Evolutionary conservation across 1,284 basidiomycete species (phyloP).

Genomic region (Coniophora puteana): DNA sequence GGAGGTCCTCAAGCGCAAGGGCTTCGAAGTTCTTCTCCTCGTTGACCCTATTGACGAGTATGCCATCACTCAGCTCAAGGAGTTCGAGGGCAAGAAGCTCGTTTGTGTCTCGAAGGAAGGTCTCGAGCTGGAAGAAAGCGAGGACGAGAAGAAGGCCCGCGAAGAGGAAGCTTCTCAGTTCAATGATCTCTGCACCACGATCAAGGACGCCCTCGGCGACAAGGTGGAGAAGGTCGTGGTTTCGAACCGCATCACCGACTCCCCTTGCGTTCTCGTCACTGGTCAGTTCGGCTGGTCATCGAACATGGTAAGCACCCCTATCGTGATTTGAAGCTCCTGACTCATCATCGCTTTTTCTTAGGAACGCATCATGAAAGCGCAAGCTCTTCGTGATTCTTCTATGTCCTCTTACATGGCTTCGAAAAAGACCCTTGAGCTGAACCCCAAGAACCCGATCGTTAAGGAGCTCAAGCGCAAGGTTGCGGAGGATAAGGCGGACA

Average conservation of each 20-base stretch:
- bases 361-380: conserved; percentile 99
- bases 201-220: conserved; percentile 99
- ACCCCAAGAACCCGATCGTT: conserved; percentile 92
- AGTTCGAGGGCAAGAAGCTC: conserved; percentile 98
- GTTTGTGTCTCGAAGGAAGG: conserved; percentile 99
- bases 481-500: conserved; percentile 96
- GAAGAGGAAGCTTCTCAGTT: conserved; percentile 88
- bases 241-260: conserved; percentile 97
- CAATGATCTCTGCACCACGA: conserved; percentile 87
- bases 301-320: conserved; percentile 74
- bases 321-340: not conserved
- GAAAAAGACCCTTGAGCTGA: conserved; percentile 99
- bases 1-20: conserved; percentile 99
- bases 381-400: conserved; percentile 96
- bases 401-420: conserved; percentile 99
- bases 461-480: conserved; percentile 97
- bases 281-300: conserved; percentile 99
- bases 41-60: conserved; percentile 99
- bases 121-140: conserved; percentile 98
- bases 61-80: conserved; percentile 97
- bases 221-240: conserved; percentile 99
- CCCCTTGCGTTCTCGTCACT: conserved; percentile 95
- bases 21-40: conserved; percentile 97
- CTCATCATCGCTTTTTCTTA: conserved; percentile 23
- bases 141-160: conserved; percentile 92